phyloP scores from a whole-genome alignment of 2,329 filamentous ascomycete species.

The Colletotrichum graminicola region DNA sequence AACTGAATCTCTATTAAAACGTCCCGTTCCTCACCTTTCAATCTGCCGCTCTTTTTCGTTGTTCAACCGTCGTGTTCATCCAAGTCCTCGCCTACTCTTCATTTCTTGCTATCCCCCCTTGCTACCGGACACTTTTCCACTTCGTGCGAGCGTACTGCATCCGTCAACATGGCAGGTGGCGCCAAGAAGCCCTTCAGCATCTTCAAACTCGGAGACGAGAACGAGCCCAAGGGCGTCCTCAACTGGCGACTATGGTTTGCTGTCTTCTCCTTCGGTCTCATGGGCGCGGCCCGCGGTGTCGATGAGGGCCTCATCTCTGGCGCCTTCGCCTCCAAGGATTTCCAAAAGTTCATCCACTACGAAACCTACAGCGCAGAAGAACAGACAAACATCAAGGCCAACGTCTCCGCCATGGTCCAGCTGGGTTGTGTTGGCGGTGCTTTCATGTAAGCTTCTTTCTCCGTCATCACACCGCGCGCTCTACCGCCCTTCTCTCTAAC shows the following conservation, averaged over 20 bases:
- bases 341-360: conserved; percentile 71
- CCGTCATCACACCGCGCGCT: too few relatives aligned
- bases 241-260: conserved; percentile 86
- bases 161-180: conserved; percentile 47
- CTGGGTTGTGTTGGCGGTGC: conserved; percentile 81
- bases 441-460: conserved; percentile 59
- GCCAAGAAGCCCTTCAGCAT: conserved; percentile 70
- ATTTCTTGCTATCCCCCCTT: not conserved
- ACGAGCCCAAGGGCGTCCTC: conserved; percentile 77
- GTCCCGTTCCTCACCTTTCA: conserved; percentile 5
- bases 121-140: not conserved
- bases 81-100: not conserved
- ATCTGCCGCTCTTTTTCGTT: not conserved
- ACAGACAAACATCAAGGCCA: conserved; percentile 77
- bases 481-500: not conserved
- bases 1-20: conserved; percentile 29
- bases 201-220: conserved; percentile 73
- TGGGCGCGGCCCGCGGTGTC: conserved; percentile 82
- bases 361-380: conserved; percentile 63
- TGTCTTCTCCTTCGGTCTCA: conserved; percentile 78
- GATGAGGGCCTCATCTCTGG: conserved; percentile 84
- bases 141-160: conserved; percentile 19
- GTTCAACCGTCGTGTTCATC: conserved; percentile 37
- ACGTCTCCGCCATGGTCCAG: conserved; percentile 86
- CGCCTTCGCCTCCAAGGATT: conserved; percentile 75